phyloP scores from a whole-genome alignment of 495 filamentous ascomycete genomes.

The Paragyromitra xinjiangensis region DNA sequence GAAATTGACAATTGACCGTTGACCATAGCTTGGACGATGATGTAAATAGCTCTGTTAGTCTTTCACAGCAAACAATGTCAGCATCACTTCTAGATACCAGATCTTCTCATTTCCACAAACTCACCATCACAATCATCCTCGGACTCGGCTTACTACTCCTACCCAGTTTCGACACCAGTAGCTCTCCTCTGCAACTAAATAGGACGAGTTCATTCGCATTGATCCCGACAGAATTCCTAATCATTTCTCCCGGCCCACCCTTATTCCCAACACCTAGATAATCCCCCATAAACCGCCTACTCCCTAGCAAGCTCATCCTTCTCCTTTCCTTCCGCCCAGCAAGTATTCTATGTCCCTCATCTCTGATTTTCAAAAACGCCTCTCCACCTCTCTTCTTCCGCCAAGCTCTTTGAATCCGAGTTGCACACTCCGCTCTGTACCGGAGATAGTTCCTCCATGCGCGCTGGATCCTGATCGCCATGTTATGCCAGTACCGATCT shows the following conservation, averaged over 20 bases:
- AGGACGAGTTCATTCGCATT: conserved; percentile 73
- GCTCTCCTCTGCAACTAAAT: conserved; percentile 89
- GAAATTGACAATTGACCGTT: conserved; percentile 82
- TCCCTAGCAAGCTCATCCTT: conserved; percentile 88
- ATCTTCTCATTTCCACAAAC: conserved; percentile 45
- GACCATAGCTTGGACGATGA: conserved; percentile 82
- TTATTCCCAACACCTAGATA: conserved; percentile 87
- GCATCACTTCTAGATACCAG: background rate
- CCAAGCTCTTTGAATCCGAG: conserved; percentile 94
- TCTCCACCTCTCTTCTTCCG: conserved; percentile 85
- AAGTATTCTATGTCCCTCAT: conserved; percentile 86
- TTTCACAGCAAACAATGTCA: conserved; percentile 48
- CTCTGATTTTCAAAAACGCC: conserved; percentile 85
- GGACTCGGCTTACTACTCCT: conserved; percentile 92
- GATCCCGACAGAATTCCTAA: conserved; percentile 73
- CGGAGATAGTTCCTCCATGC: conserved; percentile 96
- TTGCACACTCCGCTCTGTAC: conserved; percentile 91
- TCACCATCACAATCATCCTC: conserved; percentile 79
- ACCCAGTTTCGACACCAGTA: conserved; percentile 91
- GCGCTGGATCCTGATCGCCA: conserved; percentile 96
- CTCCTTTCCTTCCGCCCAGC: conserved; percentile 88
- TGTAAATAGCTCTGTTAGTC: conserved; percentile 85
- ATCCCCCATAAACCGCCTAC: conserved; percentile 90
- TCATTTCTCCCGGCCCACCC: conserved; percentile 81
- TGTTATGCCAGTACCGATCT: conserved; percentile 98